Base-by-base conservation (phyloP, 2,329 filamentous ascomycete genomes). In the Rhynchosporium secalis region DNA sequence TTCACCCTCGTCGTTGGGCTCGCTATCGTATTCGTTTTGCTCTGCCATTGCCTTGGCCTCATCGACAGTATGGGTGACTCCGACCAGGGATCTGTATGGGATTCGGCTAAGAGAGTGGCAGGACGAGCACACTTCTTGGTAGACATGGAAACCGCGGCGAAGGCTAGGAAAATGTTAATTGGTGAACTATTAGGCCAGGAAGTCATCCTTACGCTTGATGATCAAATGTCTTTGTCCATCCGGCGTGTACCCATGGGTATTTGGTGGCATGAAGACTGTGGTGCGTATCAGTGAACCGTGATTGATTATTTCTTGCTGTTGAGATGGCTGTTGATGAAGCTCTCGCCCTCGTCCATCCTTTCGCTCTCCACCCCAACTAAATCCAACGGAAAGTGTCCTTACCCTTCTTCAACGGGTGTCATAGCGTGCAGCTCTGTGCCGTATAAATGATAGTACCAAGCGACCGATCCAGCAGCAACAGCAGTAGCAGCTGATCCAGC, bases 71-170 rank as follows among this genome's bases (percentile, higher is more conserved):
- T 97, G 86, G 78, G 96, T 84, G 69, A 86, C 86, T 77, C 95
- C 95, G 74, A 99, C 95, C 66, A 98, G 85, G 63, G 90, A 76
- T 78, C 95, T 92, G 86, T 96, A 99, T 64, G 95, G 94, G 64
- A 99, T 87, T 82, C 95, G 91, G 79, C 83, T 88, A 68, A 99
- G 88, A 67, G 95, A 99, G 85, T 99, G 95, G 86, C 95, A 99
- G 73, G 92, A 92, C 66, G 93, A 87, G 85, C 95, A 99, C 75
- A 99, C 95, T 82, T 99, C 95, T 72, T 89, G 92, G 85, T 99
- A 99, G 76, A 99, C 95, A 82, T 96, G 93, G 87, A 98, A 99
- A 80, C 95, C 95, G 83, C 95, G 93, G 78, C 95, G 95, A 71
- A 99, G 92, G 74, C 93, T 96, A 69, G 5, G 20, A 68, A 68